These are phyloP conservation scores for Asterochloris erici DNA, from an alignment of 139 green algal genomes.

Conservation along the genomic window DNA sequence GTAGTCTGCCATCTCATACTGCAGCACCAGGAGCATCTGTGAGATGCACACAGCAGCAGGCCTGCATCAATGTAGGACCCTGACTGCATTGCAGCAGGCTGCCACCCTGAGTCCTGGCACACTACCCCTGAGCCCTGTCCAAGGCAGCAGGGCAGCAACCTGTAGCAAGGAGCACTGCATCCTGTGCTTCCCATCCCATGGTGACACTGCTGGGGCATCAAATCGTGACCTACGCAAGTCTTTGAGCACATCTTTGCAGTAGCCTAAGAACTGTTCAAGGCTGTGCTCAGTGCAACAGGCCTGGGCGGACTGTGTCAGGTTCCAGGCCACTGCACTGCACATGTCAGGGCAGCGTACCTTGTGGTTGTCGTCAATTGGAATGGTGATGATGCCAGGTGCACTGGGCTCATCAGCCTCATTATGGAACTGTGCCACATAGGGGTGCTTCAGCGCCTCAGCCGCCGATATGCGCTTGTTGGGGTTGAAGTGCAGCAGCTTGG, in stretches of 20 bases:
- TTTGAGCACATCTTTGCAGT: too few relatives aligned
- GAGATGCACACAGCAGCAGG: not conserved
- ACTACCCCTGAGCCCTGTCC: not conserved
- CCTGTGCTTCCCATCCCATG: too few relatives aligned
- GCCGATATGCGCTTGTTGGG: conserved; percentile 85
- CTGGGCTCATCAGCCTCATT: conserved; percentile 79
- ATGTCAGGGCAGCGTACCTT: conserved; percentile 52
- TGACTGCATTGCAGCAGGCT: not conserved
- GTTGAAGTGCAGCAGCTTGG: conserved; percentile 64
- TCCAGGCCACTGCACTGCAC: not conserved
- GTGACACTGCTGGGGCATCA: too few relatives aligned
- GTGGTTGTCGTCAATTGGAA: conserved; percentile 94
- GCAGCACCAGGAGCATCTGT: not conserved
- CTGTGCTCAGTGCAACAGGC: too few relatives aligned
- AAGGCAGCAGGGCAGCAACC: not conserved
- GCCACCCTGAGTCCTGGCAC: too few relatives aligned
- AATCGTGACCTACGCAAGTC: too few relatives aligned
- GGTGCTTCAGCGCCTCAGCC: conserved; percentile 87
- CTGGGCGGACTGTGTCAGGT: too few relatives aligned
- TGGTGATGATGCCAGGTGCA: conserved; percentile 64
- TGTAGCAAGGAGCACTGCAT: not conserved
- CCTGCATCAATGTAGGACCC: not conserved
- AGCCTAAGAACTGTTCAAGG: too few relatives aligned
- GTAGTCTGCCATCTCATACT: conserved; percentile 62
- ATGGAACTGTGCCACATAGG: conserved; percentile 96